Evolutionary conservation across 2,329 filamentous ascomycete genomes (phyloP).

Genomic region (Nemania abortiva): DNA sequence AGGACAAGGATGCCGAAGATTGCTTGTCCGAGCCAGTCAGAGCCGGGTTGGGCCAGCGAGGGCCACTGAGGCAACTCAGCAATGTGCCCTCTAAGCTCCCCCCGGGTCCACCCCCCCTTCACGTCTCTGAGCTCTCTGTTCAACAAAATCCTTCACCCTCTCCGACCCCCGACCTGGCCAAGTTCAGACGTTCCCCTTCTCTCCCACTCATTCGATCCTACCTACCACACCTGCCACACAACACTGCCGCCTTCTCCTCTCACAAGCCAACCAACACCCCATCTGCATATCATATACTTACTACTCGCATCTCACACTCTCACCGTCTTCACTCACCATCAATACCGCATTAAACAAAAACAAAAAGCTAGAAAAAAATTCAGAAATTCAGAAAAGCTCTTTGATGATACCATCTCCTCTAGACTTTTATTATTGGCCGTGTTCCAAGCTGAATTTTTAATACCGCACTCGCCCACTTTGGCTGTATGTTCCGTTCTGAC

Average conservation of each 20-base stretch:
- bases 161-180: slow-evolving; percentile 38
- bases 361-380: slow-evolving; percentile 25
- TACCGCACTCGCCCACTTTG: slow-evolving; percentile 34
- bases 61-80: slow-evolving; percentile 38
- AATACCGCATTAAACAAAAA: slow-evolving; percentile 35
- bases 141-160: slow-evolving; percentile 43
- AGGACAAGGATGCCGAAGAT: slow-evolving; percentile 28
- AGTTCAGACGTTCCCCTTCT: slow-evolving; percentile 38
- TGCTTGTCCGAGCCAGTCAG: slow-evolving; percentile 30
- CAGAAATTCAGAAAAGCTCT: slow-evolving; percentile 30
- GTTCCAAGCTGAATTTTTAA: slow-evolving; percentile 33
- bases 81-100: slow-evolving; percentile 22
- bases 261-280: slow-evolving; percentile 35
- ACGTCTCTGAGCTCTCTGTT: slow-evolving; percentile 37
- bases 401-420: slow-evolving; percentile 28
- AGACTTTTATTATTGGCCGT: slow-evolving; percentile 34
- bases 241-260: slow-evolving; percentile 38
- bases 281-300: slow-evolving; percentile 35
- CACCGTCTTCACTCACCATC: slow-evolving; percentile 16
- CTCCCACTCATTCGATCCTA: slow-evolving; percentile 43
- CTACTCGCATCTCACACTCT: slow-evolving; percentile 22
- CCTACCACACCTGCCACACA: slow-evolving; percentile 40
- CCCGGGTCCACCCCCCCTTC: slow-evolving; percentile 36
- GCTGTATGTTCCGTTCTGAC: slow-evolving; percentile 16
- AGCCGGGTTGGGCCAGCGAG: slow-evolving; percentile 22